A percentile compares a stretch with the other conserved stretches of the same genome.
Conservation (phyloP, 208 protist genomes). For the Novymonas esmeraldas region DNA sequence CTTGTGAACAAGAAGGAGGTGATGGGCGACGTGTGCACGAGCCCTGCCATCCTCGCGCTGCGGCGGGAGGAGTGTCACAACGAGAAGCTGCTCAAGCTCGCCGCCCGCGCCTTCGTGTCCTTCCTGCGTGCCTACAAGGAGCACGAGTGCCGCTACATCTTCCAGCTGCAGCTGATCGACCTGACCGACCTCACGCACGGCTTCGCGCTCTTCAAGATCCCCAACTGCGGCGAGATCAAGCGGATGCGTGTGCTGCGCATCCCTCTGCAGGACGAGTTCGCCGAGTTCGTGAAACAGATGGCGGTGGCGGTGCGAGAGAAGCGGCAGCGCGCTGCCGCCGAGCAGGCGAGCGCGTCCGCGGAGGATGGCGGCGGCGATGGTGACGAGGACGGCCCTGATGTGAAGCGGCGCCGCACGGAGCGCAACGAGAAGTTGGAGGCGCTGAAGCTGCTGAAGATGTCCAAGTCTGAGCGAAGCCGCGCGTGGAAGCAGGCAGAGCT, state of each 20-base stretch:
- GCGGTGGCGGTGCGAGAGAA: conserved; percentile 49
- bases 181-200: conserved; percentile 94
- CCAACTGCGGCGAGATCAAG: conserved; percentile 90
- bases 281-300: conserved; percentile 56
- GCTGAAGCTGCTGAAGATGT: conserved; percentile 87
- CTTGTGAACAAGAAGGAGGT: conserved; percentile 62
- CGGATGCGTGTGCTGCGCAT: conserved; percentile 81
- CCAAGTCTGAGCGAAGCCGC: conserved; percentile 72
- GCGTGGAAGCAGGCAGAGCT: conserved; percentile 88
- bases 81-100: conserved; percentile 80
- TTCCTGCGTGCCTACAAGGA: conserved; percentile 95
- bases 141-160: conserved; percentile 94
- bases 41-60: conserved; percentile 61
- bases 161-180: conserved; percentile 93
- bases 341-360: conserved; percentile 33
- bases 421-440: conserved; percentile 87
- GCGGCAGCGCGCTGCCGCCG: conserved; percentile 56
- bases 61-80: conserved; percentile 56
- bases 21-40: conserved; percentile 82
- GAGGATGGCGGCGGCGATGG: conserved; percentile 19
- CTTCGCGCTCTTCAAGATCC: conserved; percentile 92
- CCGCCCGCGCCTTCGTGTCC: conserved; percentile 87
- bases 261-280: conserved; percentile 86
- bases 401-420: conserved; percentile 76
- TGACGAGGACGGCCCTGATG: conserved; percentile 19